phyloP scores from a whole-genome alignment of 768 basidiomycete genomes.

The Leccinum subtestaceum region DNA sequence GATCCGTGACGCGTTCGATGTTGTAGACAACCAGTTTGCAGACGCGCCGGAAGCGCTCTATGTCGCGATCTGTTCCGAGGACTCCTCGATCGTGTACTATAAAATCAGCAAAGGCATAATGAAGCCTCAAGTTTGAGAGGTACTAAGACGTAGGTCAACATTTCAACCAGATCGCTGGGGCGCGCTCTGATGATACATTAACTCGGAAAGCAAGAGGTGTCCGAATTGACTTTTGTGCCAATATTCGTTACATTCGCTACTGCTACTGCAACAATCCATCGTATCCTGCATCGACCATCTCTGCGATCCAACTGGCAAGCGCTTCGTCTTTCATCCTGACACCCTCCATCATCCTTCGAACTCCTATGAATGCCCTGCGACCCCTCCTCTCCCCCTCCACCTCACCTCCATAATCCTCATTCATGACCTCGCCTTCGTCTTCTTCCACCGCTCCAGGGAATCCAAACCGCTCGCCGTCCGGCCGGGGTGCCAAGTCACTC shows the following conservation, averaged over 20 bases:
- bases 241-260: background rate
- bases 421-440: slow-evolving; percentile 60
- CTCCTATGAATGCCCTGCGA: slow-evolving; percentile 64
- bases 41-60: slow-evolving; percentile 46
- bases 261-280: slow-evolving; percentile 30
- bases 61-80: slow-evolving; percentile 70
- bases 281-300: slow-evolving; percentile 55
- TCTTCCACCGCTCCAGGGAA: slow-evolving; percentile 84
- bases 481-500: slow-evolving; percentile 59
- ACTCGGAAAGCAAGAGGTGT: background rate
- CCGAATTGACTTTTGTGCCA: slow-evolving; percentile 2
- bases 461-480: slow-evolving; percentile 83
- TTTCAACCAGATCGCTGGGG: background rate
- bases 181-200: background rate
- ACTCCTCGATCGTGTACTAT: slow-evolving; percentile 84
- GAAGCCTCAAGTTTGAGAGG: slow-evolving; percentile 57
- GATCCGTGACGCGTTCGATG: slow-evolving; percentile 55
- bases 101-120: slow-evolving; percentile 75
- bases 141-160: too few relatives aligned
- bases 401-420: slow-evolving; percentile 40
- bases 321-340: slow-evolving; percentile 65
- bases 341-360: slow-evolving; percentile 57
- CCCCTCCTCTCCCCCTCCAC: slow-evolving; percentile 71
- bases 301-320: slow-evolving; percentile 56
- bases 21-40: slow-evolving; percentile 32